Evolutionary conservation across 73 alveolate genomes (phyloP).

Genomic region (Stentor coeruleus): DNA sequence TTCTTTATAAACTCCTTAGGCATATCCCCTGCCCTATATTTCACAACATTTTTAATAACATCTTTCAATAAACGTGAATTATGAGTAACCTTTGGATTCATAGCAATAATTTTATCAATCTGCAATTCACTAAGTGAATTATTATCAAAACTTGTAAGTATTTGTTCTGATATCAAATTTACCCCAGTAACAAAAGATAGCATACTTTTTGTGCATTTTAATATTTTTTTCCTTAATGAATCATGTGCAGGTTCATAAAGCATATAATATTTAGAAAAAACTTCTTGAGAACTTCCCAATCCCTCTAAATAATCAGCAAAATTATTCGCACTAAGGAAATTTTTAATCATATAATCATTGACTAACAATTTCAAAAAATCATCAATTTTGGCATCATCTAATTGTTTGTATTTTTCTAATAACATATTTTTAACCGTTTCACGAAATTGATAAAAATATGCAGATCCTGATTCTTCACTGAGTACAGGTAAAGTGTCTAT

Average conservation of each 20-base stretch:
- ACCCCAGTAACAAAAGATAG: not conserved
- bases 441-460: too few relatives aligned
- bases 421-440: not conserved
- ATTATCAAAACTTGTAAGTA: not conserved
- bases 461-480: not conserved
- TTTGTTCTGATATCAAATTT: not conserved
- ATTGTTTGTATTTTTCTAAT: not conserved
- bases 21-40: not conserved
- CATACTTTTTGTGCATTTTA: not conserved
- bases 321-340: not conserved
- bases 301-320: not conserved
- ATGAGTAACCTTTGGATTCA: not conserved
- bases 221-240: not conserved
- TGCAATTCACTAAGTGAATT: not conserved
- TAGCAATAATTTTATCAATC: not conserved
- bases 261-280: not conserved
- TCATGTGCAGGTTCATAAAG: not conserved
- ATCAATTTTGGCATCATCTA: not conserved
- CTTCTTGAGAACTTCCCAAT: not conserved
- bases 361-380: not conserved
- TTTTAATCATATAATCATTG: not conserved
- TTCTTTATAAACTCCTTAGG: not conserved
- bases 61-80: not conserved
- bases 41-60: not conserved
- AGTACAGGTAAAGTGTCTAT: not conserved